These are phyloP conservation scores for Trichosporon sp. DNA, from an alignment of 1,284 basidiomycete genomes.

Conservation along the genomic window DNA sequence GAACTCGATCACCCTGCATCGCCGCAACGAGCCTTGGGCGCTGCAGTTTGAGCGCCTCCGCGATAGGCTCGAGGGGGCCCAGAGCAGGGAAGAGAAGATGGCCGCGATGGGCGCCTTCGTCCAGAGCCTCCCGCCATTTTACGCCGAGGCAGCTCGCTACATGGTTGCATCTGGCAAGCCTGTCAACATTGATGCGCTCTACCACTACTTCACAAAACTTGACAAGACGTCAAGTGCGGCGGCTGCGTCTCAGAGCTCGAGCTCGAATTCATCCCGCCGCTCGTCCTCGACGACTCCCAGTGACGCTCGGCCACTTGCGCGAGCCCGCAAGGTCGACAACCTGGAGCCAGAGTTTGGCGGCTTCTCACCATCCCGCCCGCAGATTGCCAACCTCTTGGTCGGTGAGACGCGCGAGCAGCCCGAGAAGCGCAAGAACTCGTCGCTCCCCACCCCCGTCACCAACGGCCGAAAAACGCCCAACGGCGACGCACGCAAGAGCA, in stretches of 20 bases:
- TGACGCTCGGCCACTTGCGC: background rate
- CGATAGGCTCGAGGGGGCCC: background rate
- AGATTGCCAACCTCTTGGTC: constrained; percentile 10
- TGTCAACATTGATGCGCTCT: constrained; percentile 16
- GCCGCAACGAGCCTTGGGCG: background rate
- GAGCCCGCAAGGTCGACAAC: background rate
- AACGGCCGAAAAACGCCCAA: too few relatives aligned
- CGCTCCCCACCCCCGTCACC: background rate
- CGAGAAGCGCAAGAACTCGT: background rate
- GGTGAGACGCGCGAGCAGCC: background rate
- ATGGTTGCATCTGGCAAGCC: background rate
- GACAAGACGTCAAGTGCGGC: constrained; percentile 9
- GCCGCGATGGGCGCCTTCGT: constrained; percentile 5
- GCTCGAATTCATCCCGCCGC: background rate
- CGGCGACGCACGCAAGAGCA: background rate
- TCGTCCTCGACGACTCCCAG: background rate
- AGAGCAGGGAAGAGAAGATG: constrained; percentile 1
- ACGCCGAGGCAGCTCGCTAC: constrained; percentile 7
- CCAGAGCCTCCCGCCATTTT: constrained; percentile 11
- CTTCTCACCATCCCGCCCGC: constrained; percentile 15
- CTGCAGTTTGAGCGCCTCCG: constrained; percentile 4
- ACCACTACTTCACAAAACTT: constrained; percentile 11
- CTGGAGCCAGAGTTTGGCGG: constrained; percentile 6
- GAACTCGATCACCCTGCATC: background rate
- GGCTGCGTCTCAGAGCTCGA: background rate